phyloP scores from a whole-genome alignment of 164 flowering plant species.

The Tetracentron sinense region DNA sequence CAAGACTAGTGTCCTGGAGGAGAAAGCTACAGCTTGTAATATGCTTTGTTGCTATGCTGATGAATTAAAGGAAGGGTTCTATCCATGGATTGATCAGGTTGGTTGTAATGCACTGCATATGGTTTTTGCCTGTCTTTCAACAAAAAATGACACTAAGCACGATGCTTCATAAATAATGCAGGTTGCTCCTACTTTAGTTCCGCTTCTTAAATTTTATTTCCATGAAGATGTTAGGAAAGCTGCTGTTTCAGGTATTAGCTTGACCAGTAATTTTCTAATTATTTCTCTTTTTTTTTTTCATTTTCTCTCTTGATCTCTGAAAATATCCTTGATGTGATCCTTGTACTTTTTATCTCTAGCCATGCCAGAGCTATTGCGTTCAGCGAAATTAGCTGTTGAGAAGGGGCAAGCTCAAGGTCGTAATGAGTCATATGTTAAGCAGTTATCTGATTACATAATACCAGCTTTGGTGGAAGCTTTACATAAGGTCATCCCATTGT shows the following conservation, averaged over 20 bases:
- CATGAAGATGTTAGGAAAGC: too few relatives aligned
- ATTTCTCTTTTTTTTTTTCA: neutral
- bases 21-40: too few relatives aligned
- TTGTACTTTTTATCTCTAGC: constrained; percentile 27
- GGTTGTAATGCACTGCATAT: neutral
- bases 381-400: constrained; percentile 62
- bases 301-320: neutral
- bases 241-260: constrained; percentile 65
- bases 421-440: constrained; percentile 56
- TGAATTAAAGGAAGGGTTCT: constrained; percentile 78
- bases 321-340: constrained; percentile 1
- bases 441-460: constrained; percentile 52
- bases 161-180: constrained; percentile 12
- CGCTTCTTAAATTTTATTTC: constrained; percentile 75
- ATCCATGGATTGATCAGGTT: constrained; percentile 84
- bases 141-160: neutral
- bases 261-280: neutral
- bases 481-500: constrained; percentile 40
- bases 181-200: constrained; percentile 73
- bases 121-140: neutral
- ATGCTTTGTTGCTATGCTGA: constrained; percentile 83
- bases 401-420: constrained; percentile 60
- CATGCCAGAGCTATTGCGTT: constrained; percentile 57
- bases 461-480: too few relatives aligned
- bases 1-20: too few relatives aligned